Conservation (phyloP, 2,329 filamentous ascomycete species). For the Erysiphe pulchra region DNA sequence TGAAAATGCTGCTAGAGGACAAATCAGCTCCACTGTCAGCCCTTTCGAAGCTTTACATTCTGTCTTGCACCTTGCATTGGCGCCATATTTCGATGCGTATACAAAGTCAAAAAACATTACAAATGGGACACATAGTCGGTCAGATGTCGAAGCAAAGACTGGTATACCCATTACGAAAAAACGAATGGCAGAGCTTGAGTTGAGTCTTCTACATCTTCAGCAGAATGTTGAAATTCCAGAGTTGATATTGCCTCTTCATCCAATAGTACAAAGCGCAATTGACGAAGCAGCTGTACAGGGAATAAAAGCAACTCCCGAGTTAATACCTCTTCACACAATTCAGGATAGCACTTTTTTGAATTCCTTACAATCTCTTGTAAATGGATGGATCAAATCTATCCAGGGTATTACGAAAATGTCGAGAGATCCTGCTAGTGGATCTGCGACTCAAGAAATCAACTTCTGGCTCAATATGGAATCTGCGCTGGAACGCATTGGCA, state of each 20-base stretch:
- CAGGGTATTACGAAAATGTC: slow-evolving; percentile 89
- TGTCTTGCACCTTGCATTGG: slow-evolving; percentile 70
- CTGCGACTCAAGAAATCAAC: slow-evolving; percentile 91
- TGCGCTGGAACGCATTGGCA: slow-evolving; percentile 73
- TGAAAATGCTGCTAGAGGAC: slow-evolving; percentile 31
- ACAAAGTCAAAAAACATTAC: slow-evolving; percentile 53
- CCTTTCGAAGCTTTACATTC: slow-evolving; percentile 86
- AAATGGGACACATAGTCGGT: slow-evolving; percentile 41
- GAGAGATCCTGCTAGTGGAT: slow-evolving; percentile 49
- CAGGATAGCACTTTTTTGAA: slow-evolving; percentile 85
- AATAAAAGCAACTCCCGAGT: slow-evolving; percentile 46
- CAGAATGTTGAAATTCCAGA: slow-evolving; percentile 97
- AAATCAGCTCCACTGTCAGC: slow-evolving; percentile 48
- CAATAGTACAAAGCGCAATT: slow-evolving; percentile 63
- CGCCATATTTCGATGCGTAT: slow-evolving; percentile 92
- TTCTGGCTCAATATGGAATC: slow-evolving; percentile 98
- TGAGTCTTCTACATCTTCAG: slow-evolving; percentile 73
- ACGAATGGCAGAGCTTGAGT: slow-evolving; percentile 79
- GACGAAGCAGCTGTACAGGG: slow-evolving; percentile 47
- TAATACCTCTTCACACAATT: slow-evolving; percentile 50
- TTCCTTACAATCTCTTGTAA: slow-evolving; percentile 76
- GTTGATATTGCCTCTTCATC: slow-evolving; percentile 64
- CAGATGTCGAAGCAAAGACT: slow-evolving; percentile 74
- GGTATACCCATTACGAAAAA: slow-evolving; percentile 95
- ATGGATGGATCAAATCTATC: slow-evolving; percentile 97